Percentiles rank a stretch among this genome's conserved stretches.
Evolutionary conservation across 495 filamentous ascomycete species (phyloP).

Genomic region (Xylaria grammica): DNA sequence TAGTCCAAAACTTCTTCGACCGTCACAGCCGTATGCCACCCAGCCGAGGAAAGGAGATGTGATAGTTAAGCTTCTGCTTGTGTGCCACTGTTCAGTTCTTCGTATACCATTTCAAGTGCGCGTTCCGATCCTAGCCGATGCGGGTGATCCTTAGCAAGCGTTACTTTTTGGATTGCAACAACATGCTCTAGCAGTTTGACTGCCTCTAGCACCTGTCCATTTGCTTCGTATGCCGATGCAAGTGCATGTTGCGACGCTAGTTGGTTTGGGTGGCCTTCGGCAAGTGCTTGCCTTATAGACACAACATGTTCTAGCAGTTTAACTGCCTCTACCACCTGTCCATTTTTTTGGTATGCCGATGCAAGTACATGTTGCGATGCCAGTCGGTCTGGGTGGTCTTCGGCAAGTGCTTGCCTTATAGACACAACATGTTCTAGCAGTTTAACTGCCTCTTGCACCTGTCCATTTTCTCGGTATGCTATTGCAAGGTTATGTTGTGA

Average conservation of each 20-base stretch:
- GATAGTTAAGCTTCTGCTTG: too few species aligned
- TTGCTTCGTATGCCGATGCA: slow-evolving; percentile 36
- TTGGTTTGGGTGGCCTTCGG: slow-evolving; percentile 36
- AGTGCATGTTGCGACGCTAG: slow-evolving; percentile 36
- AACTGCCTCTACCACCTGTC: not conserved
- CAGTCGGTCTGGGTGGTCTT: slow-evolving; percentile 39
- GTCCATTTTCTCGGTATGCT: slow-evolving; percentile 36
- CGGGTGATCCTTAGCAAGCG: slow-evolving; percentile 39
- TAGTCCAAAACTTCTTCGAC: too few species aligned
- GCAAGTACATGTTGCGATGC: slow-evolving; percentile 36
- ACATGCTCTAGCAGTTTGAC: slow-evolving; percentile 38
- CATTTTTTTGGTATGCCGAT: too few species aligned
- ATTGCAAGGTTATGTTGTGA: slow-evolving; percentile 36
- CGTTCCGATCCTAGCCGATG: slow-evolving; percentile 38
- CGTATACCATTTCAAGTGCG: slow-evolving; percentile 28
- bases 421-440: slow-evolving; percentile 39
- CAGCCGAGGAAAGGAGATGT: too few species aligned
- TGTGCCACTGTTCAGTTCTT: not conserved
- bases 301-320: not conserved
- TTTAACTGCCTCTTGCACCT: slow-evolving; percentile 29
- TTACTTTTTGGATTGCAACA: slow-evolving; percentile 29
- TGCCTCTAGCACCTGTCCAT: slow-evolving; percentile 31
- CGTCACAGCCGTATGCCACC: too few species aligned
- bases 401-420: slow-evolving; percentile 30
- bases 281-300: not conserved